Evolutionary conservation across 306 rosid species (phyloP).

Genomic region (Arachis hypogaea): DNA sequence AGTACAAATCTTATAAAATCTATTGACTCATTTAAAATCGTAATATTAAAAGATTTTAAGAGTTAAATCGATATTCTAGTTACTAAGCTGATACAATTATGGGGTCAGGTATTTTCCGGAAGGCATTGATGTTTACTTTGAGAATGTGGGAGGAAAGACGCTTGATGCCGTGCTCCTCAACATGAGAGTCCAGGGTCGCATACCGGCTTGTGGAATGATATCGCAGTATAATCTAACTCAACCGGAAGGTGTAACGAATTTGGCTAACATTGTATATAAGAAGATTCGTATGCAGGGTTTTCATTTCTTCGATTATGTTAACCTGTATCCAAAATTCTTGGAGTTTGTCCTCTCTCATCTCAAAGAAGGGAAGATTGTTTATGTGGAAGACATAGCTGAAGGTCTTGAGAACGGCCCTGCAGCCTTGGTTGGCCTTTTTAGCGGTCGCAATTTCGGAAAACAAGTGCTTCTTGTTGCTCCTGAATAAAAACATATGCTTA

Average conservation of each 20-base stretch:
- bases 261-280: conserved; percentile 31
- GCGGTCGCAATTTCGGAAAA: conserved; percentile 45
- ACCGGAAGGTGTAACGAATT: conserved; percentile 42
- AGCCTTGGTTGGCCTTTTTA: conserved; percentile 44
- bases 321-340: conserved; percentile 45
- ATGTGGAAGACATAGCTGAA: conserved; percentile 43
- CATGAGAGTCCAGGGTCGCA: conserved; percentile 39
- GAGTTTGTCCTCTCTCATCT: conserved; percentile 44
- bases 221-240: conserved; percentile 46
- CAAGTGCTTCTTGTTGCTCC: conserved; percentile 45
- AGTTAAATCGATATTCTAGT: no score
- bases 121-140: conserved; percentile 50
- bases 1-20: no score
- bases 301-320: not conserved
- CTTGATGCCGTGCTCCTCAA: conserved; percentile 41
- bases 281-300: conserved; percentile 43
- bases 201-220: conserved; percentile 42
- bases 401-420: conserved; percentile 49
- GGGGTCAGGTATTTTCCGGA: conserved; percentile 43
- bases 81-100: no score
- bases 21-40: no score
- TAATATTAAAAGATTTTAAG: no score
- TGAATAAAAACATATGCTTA: conserved; percentile 13
- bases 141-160: conserved; percentile 48
- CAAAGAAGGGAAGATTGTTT: conserved; percentile 43